Percentiles rank a stretch among this genome's conserved stretches.
Conservation (phyloP, 139 green algal species). For the Trebouxia sp. region DNA sequence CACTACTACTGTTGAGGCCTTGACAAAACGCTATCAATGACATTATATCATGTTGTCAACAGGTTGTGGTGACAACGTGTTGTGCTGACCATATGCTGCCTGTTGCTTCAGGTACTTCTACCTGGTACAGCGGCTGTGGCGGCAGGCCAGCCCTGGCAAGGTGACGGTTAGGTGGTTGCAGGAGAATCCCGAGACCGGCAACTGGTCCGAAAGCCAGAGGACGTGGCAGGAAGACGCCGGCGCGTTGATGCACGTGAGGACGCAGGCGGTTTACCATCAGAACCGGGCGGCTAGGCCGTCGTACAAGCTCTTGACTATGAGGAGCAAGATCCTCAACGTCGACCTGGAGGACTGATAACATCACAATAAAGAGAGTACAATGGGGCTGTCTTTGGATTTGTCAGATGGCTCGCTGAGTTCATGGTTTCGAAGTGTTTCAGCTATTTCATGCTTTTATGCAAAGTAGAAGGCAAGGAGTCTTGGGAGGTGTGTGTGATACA, state of each 20-base stretch:
- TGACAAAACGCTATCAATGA: too few relatives aligned
- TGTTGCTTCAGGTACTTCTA: slow-evolving; percentile 15
- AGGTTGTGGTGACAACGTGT: too few relatives aligned
- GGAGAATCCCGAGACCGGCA: neutral
- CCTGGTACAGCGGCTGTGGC: slow-evolving; percentile 8
- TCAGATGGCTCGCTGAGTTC: neutral
- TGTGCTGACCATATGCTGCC: too few relatives aligned
- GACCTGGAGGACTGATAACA: slow-evolving; percentile 13
- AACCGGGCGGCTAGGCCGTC: neutral
- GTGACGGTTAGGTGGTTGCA: slow-evolving; percentile 23
- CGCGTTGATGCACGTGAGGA: neutral
- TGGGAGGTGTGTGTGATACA: too few relatives aligned
- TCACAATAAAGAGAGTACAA: too few relatives aligned
- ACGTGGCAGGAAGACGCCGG: neutral
- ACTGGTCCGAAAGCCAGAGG: neutral
- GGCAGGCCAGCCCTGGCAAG: neutral
- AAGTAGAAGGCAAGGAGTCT: too few relatives aligned
- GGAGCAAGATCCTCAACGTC: slow-evolving; percentile 24
- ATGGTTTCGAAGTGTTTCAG: too few relatives aligned
- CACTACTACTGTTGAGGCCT: too few relatives aligned
- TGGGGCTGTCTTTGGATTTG: neutral
- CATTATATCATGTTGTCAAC: too few relatives aligned
- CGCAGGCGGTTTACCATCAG: neutral
- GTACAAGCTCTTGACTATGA: slow-evolving; percentile 1
- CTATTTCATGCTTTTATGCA: too few relatives aligned